Base-by-base conservation (phyloP, 1,284 basidiomycete species). In the Salmacisia buchloeana region DNA sequence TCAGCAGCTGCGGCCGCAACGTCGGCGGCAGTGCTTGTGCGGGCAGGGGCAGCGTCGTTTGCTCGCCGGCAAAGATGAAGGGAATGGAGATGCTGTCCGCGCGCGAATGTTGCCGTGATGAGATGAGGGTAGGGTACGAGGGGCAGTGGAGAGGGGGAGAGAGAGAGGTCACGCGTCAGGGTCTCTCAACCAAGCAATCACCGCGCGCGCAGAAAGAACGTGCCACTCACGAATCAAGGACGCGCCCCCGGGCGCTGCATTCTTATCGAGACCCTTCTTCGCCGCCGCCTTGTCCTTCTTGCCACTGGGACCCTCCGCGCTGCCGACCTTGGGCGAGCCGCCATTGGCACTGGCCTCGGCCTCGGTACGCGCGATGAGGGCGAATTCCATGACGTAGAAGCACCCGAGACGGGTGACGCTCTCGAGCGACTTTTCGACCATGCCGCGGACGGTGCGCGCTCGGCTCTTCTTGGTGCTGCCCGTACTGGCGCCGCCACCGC, bases 51-150 rank as follows among this genome's bases (percentile, higher is more conserved):
- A 71, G 60, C 13, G 62, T 46, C 6, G 72, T 70, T 2, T 68
- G 67, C 46, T 76, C 74, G 34, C 74, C 74, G n/a, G 69, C 49
- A 36, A 76, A 76, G 65, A 76, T 64, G 60, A 76, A 76, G 13
- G 74, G 73, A 31, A 76, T 52, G 13, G 73, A 70, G 49, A 76
- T 64, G 27, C 63, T 66, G 52, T n/a, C n/a, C n/a, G n/a, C n/a
- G n/a, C n/a, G n/a, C n/a, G n/a, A n/a, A n/a, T n/a, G n/a, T n/a
- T n/a, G n/a, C n/a, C n/a, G n/a, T n/a, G n/a, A n/a, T n/a, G n/a
- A n/a, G n/a, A n/a, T n/a, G n/a, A n/a, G n/a, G n/a, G n/a, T n/a
- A n/a, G n/a, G n/a, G n/a, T n/a, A n/a, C n/a, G n/a, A n/a, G n/a
- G n/a, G 64, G 63, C 31, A 52, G 31, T 12, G 65, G 61, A 58